phyloP scores from a whole-genome alignment of 495 filamentous ascomycete species.

The Glarea lozoyensis region DNA sequence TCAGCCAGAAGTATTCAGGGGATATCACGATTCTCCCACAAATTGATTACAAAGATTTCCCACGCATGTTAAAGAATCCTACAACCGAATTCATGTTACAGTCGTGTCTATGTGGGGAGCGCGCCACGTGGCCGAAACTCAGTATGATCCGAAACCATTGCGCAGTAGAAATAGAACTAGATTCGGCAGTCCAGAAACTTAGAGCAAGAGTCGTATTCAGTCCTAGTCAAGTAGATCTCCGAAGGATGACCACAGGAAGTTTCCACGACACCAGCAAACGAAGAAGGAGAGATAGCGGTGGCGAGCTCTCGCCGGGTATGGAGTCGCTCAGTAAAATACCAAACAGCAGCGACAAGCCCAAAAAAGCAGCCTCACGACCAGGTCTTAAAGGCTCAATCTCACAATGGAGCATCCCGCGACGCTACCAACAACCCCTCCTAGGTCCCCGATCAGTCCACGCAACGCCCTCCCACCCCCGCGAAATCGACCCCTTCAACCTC shows the following conservation, averaged over 20 bases:
- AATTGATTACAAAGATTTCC: slow-evolving; percentile 65
- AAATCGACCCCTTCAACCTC: neutral
- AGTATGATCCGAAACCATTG: slow-evolving; percentile 73
- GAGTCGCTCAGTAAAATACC: neutral
- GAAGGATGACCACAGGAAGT: slow-evolving; percentile 30
- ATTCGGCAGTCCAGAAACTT: slow-evolving; percentile 70
- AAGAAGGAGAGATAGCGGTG: slow-evolving; percentile 11
- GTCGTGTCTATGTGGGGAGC: slow-evolving; percentile 66
- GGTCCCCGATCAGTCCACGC: neutral
- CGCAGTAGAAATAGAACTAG: slow-evolving; percentile 79
- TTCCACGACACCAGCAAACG: neutral
- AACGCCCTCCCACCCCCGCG: neutral
- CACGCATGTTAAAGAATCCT: slow-evolving; percentile 75
- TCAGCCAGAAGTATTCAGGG: slow-evolving; percentile 88
- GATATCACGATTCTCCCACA: slow-evolving; percentile 91
- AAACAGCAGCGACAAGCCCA: neutral
- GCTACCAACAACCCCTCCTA: neutral
- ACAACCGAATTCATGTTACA: slow-evolving; percentile 80
- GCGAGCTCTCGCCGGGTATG: neutral
- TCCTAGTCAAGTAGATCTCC: slow-evolving; percentile 57
- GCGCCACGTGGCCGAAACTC: slow-evolving; percentile 85
- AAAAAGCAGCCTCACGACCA: slow-evolving; percentile 9
- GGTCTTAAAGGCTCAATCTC: slow-evolving; percentile 11
- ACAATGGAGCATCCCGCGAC: slow-evolving; percentile 3
- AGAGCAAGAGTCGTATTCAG: slow-evolving; percentile 72